Percentiles rank a stretch among this genome's conserved stretches.
phyloP scores from a whole-genome alignment of 106 monocot species.

The Allium cepa region DNA sequence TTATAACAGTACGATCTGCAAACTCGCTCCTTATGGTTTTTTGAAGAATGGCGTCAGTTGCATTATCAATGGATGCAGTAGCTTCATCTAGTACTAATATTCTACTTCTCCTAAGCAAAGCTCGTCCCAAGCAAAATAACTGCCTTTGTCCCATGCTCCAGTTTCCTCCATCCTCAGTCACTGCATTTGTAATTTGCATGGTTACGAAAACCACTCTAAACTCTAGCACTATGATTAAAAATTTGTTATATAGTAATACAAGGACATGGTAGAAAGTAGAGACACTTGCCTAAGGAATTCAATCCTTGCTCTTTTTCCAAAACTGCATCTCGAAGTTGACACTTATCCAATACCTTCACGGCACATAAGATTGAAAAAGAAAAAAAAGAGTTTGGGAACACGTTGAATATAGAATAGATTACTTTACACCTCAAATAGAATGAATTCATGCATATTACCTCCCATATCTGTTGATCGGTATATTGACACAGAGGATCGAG shows the following conservation, averaged over 20 bases:
- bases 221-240: background rate
- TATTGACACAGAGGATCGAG: slow-evolving; percentile 76
- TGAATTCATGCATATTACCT: slow-evolving; percentile 30
- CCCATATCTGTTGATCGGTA: slow-evolving; percentile 74
- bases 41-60: slow-evolving; percentile 65
- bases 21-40: slow-evolving; percentile 60
- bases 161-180: slow-evolving; percentile 90
- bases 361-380: background rate
- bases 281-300: slow-evolving; percentile 59
- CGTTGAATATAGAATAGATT: background rate
- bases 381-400: background rate
- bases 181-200: slow-evolving; percentile 10
- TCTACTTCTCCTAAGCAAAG: slow-evolving; percentile 61
- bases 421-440: background rate
- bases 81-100: slow-evolving; percentile 96
- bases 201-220: background rate
- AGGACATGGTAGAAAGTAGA: background rate
- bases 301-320: slow-evolving; percentile 68
- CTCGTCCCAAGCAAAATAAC: slow-evolving; percentile 83
- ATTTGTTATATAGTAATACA: background rate
- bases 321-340: slow-evolving; percentile 80
- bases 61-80: slow-evolving; percentile 96
- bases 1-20: slow-evolving; percentile 48
- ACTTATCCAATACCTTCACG: slow-evolving; percentile 64
- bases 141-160: slow-evolving; percentile 98